Conservation (phyloP, 768 basidiomycete genomes). For the Xanthoconium stramineum region DNA sequence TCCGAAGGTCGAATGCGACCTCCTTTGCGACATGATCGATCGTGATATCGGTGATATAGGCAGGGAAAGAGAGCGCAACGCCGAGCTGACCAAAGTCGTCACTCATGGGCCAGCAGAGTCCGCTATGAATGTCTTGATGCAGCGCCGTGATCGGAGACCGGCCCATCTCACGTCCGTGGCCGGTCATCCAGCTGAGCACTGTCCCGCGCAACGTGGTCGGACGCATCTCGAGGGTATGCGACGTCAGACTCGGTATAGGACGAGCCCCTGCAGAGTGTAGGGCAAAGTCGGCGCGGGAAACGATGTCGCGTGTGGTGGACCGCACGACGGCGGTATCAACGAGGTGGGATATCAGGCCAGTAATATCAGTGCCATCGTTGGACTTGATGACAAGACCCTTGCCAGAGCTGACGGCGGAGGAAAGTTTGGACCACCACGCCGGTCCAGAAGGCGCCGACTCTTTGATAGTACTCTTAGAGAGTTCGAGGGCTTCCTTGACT, state of each 20-base stretch:
- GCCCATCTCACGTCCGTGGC: slow-evolving; percentile 62
- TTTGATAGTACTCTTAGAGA: slow-evolving; percentile 48
- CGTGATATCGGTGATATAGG: slow-evolving; percentile 62
- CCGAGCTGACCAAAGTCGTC: slow-evolving; percentile 81
- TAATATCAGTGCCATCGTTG: slow-evolving; percentile 70
- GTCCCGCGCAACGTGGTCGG: slow-evolving; percentile 49
- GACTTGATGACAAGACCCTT: slow-evolving; percentile 63
- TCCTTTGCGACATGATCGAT: slow-evolving; percentile 87
- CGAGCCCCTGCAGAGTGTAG: slow-evolving; percentile 78
- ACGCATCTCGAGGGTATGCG: slow-evolving; percentile 67
- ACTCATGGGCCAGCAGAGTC: slow-evolving; percentile 91
- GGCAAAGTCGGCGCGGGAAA: slow-evolving; percentile 84
- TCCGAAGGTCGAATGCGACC: slow-evolving; percentile 74
- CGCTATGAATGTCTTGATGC: slow-evolving; percentile 79
- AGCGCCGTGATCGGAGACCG: slow-evolving; percentile 82
- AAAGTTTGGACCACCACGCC: slow-evolving; percentile 74
- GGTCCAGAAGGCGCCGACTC: slow-evolving; percentile 36
- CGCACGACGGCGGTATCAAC: slow-evolving; percentile 73
- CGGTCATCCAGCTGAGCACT: slow-evolving; percentile 55
- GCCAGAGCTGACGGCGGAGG: slow-evolving; percentile 42
- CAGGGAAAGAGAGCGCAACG: slow-evolving; percentile 66
- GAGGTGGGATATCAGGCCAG: slow-evolving; percentile 65
- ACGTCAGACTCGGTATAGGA: slow-evolving; percentile 80
- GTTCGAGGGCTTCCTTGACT: slow-evolving; percentile 70
- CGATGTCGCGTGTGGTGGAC: slow-evolving; percentile 67